phyloP scores from a whole-genome alignment of 139 green algal genomes.

The Volvox reticuliferus region DNA sequence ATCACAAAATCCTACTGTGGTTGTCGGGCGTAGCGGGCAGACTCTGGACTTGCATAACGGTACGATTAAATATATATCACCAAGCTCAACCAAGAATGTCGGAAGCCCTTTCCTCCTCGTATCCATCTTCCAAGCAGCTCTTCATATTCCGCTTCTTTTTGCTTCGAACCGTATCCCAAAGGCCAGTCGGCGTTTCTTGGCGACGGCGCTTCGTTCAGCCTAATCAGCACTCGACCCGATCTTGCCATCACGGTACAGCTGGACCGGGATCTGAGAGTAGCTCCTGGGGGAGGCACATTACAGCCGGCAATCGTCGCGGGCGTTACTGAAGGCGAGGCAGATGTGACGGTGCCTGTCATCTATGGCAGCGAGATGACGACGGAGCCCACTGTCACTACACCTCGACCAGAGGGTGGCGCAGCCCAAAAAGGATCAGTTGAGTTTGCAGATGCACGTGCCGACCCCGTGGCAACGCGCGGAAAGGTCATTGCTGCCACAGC shows the following conservation, averaged over 20 bases:
- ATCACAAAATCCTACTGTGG: not conserved
- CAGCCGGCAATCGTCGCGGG: no score
- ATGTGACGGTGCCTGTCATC: no score
- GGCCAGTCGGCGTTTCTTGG: not conserved
- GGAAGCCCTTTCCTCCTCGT: not conserved
- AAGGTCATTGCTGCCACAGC: no score
- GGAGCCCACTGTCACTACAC: no score
- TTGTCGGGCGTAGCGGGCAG: not conserved
- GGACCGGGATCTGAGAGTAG: not conserved
- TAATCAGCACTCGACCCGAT: constrained; percentile 25
- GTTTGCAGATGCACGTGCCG: no score
- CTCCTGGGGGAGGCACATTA: no score
- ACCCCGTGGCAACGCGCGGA: no score
- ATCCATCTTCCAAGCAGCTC: not conserved
- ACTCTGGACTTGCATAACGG: not conserved
- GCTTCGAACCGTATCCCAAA: not conserved
- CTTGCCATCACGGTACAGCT: not conserved
- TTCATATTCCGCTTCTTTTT: not conserved
- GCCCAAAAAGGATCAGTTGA: no score
- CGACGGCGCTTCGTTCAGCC: constrained; percentile 9
- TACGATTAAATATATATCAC: not conserved
- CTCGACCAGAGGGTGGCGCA: no score
- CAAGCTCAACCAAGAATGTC: not conserved
- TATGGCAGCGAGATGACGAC: no score
- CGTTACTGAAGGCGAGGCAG: no score